Evolutionary conservation across 768 basidiomycete species (phyloP).

Genomic region (Suillus ampliporus): DNA sequence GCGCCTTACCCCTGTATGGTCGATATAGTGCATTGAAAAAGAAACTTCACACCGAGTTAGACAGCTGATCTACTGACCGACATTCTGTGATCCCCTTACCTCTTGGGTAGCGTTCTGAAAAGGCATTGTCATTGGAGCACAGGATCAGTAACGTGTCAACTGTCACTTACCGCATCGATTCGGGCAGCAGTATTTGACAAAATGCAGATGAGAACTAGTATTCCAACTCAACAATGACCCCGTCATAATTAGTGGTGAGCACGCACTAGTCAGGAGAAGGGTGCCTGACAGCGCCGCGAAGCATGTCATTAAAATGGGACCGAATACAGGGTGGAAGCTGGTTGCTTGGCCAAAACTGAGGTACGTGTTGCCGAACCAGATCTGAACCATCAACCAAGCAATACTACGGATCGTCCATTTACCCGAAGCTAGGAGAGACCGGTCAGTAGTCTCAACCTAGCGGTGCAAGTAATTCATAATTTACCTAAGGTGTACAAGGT

Average conservation of each 20-base stretch:
- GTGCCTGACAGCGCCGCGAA: slow-evolving; percentile 85
- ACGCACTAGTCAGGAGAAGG: slow-evolving; percentile 78
- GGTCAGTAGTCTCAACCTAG: slow-evolving; percentile 29
- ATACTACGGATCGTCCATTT: slow-evolving; percentile 51
- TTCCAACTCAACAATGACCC: slow-evolving; percentile 15
- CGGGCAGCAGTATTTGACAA: slow-evolving; percentile 88
- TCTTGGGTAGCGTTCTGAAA: slow-evolving; percentile 64
- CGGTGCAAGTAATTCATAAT: slow-evolving; percentile 1
- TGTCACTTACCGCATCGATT: slow-evolving; percentile 60
- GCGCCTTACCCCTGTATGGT: slow-evolving; percentile 84
- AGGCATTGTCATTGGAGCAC: slow-evolving; percentile 4
- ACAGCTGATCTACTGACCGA: background rate
- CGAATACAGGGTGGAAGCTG: slow-evolving; percentile 72
- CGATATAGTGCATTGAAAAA: slow-evolving; percentile 85
- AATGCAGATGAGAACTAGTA: slow-evolving; percentile 77
- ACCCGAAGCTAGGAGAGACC: slow-evolving; percentile 32
- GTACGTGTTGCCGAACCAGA: slow-evolving; percentile 85
- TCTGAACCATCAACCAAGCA: slow-evolving; percentile 85
- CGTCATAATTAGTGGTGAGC: background rate
- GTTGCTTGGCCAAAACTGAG: slow-evolving; percentile 61
- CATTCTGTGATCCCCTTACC: slow-evolving; percentile 35
- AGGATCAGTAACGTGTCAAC: background rate
- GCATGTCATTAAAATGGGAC: slow-evolving; percentile 77
- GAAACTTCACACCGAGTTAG: slow-evolving; percentile 56
- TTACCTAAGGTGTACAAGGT: slow-evolving; percentile 59